Evolutionary conservation across 306 rosid species (phyloP), one percentile per base, ranked within the genome.

Genomic region (Inga oerstediana): DNA sequence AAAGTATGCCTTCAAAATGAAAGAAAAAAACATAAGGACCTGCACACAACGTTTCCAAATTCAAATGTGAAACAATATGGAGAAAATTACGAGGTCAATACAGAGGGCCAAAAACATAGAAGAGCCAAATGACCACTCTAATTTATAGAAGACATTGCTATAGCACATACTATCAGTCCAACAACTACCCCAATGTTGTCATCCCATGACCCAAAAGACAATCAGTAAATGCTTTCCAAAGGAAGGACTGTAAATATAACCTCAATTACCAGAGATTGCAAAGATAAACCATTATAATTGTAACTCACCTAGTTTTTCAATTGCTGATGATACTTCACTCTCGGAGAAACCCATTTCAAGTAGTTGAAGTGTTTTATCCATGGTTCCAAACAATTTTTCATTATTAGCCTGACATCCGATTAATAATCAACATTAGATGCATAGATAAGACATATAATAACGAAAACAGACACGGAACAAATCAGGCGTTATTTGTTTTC

Each of bases 261-360:
- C 15, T 45, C 62, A 52, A 83, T 15, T 61, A 59, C 52, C 17
- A 12, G 54, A 75, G 78, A 69, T 71, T 37, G 68, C 70, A 58
- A 61, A 49, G 71, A 79, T 77, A 20, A 30, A 80, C 61, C 70
- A 59, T 79, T 78, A 72, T 39, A 66, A 66, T n/a, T 77, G 84
- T 74, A 78, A 90, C 90, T 87, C 77, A 91, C 99, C 99, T 85
- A 87, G 83, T 84, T 67, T 92, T 85, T 96, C 99, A 54, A 96
- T 78, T 76, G 97, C 98, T 73, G 87, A 85, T 34, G 99, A 96
- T 82, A 96, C 94, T 89, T 96, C 94, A 64, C 72, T 87, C 90
- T 96, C 98, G 39, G 97, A 90, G 88, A 96, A 96, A 71, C 99
- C 99, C 97, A 96, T 96, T 87, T 94, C 94, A 81, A 96, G 94